These are phyloP conservation scores for Rubia occidens DNA, from an alignment of 305 asterid genomes.

Conservation along the genomic window DNA sequence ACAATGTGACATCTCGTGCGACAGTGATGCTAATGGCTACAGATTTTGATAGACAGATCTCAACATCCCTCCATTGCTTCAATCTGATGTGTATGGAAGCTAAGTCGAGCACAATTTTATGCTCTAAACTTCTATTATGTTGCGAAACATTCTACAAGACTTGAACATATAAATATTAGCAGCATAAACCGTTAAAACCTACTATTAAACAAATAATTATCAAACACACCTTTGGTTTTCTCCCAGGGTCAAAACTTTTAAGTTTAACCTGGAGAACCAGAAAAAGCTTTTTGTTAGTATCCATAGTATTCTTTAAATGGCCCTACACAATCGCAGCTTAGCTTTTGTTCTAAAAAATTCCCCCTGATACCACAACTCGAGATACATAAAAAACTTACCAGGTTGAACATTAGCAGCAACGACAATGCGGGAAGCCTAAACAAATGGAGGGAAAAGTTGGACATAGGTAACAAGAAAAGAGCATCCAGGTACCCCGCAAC, in stretches of 20 bases:
- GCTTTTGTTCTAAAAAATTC: slow-evolving; percentile 76
- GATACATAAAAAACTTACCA: too few species aligned
- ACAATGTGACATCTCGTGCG: slow-evolving; percentile 60
- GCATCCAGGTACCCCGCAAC: too few species aligned
- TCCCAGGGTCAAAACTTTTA: slow-evolving; percentile 44
- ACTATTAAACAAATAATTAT: slow-evolving; percentile 6
- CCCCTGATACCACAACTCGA: slow-evolving; percentile 56
- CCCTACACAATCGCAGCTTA: slow-evolving; percentile 70
- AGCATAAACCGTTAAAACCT: neutral
- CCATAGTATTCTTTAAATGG: slow-evolving; percentile 57
- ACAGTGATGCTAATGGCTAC: slow-evolving; percentile 45
- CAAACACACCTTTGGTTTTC: slow-evolving; percentile 40
- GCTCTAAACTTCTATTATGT: slow-evolving; percentile 42
- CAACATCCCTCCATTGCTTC: slow-evolving; percentile 77
- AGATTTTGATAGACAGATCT: slow-evolving; percentile 64
- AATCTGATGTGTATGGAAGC: slow-evolving; percentile 63
- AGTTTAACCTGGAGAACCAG: slow-evolving; percentile 74
- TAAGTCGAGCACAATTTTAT: slow-evolving; percentile 75
- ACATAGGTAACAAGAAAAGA: too few species aligned
- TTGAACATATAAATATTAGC: neutral
- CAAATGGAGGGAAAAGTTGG: too few species aligned
- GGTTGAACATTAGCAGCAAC: too few species aligned
- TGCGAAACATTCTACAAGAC: slow-evolving; percentile 41
- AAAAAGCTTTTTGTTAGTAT: slow-evolving; percentile 63
- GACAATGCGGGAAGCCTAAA: too few species aligned